A percentile compares a stretch with the other conserved stretches of the same genome.
Evolutionary conservation across 2,329 filamentous ascomycete species (phyloP).

Genomic region (Venturia effusa): DNA sequence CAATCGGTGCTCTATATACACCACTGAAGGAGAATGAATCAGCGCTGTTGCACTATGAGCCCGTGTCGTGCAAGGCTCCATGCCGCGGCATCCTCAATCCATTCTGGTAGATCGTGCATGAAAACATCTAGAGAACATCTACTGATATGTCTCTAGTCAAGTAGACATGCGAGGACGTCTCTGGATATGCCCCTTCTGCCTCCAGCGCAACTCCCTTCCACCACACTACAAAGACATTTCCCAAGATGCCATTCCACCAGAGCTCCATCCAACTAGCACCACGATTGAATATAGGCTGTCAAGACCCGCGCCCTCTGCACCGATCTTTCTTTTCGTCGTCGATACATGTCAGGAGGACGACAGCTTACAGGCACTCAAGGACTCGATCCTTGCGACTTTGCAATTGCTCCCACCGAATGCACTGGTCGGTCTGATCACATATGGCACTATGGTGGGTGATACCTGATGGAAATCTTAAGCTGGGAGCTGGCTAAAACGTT

Average conservation of each 20-base stretch:
- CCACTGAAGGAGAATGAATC: slow-evolving; percentile 87
- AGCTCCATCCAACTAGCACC: slow-evolving; percentile 70
- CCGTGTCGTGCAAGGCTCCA: slow-evolving; percentile 90
- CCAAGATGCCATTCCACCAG: slow-evolving; percentile 68
- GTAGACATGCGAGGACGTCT: slow-evolving; percentile 74
- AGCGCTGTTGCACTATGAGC: slow-evolving; percentile 86
- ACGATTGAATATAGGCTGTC: slow-evolving; percentile 84
- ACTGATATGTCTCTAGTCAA: slow-evolving; percentile 44
- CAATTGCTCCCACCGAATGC: slow-evolving; percentile 72
- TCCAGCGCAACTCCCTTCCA: slow-evolving; percentile 72
- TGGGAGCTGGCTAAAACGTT: slow-evolving; percentile 13
- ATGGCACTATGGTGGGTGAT: slow-evolving; percentile 67
- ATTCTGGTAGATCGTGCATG: slow-evolving; percentile 59
- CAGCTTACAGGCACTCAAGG: slow-evolving; percentile 70
- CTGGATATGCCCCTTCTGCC: slow-evolving; percentile 84
- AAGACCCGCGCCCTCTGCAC: slow-evolving; percentile 71
- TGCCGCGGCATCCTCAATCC: slow-evolving; percentile 95
- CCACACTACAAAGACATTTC: slow-evolving; percentile 88
- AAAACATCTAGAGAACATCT: neutral
- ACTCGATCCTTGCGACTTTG: slow-evolving; percentile 77
- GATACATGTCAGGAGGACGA: slow-evolving; percentile 85
- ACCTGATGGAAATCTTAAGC: slow-evolving; percentile 27
- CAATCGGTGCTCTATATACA: slow-evolving; percentile 92
- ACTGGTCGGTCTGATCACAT: slow-evolving; percentile 74
- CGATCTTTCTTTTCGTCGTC: slow-evolving; percentile 79